Conservation (phyloP, 805 yeast genomes). For the Yamadazyma scolyti region DNA sequence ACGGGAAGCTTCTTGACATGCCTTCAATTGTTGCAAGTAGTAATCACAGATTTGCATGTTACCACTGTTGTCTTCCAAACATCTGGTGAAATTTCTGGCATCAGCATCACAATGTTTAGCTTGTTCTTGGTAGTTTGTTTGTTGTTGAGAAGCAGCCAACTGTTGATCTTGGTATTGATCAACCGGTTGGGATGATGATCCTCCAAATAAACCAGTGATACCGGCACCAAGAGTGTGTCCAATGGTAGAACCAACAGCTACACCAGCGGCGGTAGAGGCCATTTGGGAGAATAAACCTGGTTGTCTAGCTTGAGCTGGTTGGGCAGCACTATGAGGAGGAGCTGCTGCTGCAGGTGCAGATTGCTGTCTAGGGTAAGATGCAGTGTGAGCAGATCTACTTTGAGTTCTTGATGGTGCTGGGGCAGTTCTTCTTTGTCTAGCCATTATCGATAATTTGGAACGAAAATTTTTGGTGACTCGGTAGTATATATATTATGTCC, state of each 20-base stretch:
- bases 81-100: slow-evolving; percentile 92
- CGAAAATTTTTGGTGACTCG: no score
- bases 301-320: slow-evolving; percentile 44
- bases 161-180: slow-evolving; percentile 31
- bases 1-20: slow-evolving; percentile 92
- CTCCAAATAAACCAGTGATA: slow-evolving; percentile 82
- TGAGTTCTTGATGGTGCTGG: slow-evolving; percentile 46
- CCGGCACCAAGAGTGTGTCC: slow-evolving; percentile 98
- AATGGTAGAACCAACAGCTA: slow-evolving; percentile 95
- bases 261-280: slow-evolving; percentile 99
- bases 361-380: slow-evolving; percentile 48
- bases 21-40: slow-evolving; percentile 95
- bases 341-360: slow-evolving; percentile 35
- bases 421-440: slow-evolving; percentile 54
- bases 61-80: slow-evolving; percentile 90
- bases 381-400: slow-evolving; percentile 71
- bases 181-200: slow-evolving; percentile 53
- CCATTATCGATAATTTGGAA: slow-evolving; percentile 20
- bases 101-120: slow-evolving; percentile 78
- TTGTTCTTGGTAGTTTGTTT: slow-evolving; percentile 35
- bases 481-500: no score
- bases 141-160: slow-evolving; percentile 31
- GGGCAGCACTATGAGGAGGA: slow-evolving; percentile 44
- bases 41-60: slow-evolving; percentile 96
- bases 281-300: slow-evolving; percentile 95